These are phyloP conservation scores for Curvularia eragrostidis DNA, from an alignment of 2,329 filamentous ascomycete species.

Conservation along the genomic window DNA sequence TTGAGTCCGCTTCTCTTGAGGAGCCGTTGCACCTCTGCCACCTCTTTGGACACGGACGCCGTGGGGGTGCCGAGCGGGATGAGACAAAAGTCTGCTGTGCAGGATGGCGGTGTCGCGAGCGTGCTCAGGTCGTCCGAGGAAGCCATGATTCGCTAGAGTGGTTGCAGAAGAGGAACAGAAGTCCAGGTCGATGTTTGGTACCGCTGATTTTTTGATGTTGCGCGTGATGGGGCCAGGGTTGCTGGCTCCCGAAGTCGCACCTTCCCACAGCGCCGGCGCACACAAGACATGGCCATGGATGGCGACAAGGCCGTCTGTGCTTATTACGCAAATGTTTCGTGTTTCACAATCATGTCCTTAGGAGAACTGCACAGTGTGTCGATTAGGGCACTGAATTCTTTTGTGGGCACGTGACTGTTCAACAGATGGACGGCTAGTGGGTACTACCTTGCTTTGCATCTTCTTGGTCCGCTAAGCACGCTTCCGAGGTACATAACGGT, in stretches of 20 bases:
- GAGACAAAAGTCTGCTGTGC: slow-evolving; percentile 90
- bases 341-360: background rate
- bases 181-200: background rate
- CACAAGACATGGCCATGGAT: background rate
- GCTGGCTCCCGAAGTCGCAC: background rate
- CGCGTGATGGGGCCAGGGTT: background rate
- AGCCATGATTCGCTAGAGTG: slow-evolving; percentile 22
- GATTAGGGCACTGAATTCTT: background rate
- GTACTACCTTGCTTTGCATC: background rate
- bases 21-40: slow-evolving; percentile 86
- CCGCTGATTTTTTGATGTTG: background rate
- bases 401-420: background rate
- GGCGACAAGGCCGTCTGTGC: background rate
- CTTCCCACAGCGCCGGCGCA: background rate
- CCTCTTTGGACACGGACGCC: slow-evolving; percentile 65
- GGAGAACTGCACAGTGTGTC: background rate
- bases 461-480: background rate
- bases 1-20: slow-evolving; percentile 80
- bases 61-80: slow-evolving; percentile 72
- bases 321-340: background rate
- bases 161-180: background rate
- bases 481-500: background rate
- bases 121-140: slow-evolving; percentile 28
- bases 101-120: slow-evolving; percentile 69
- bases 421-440: background rate